Base-by-base conservation (phyloP, 106 monocot species). In the Allium sativum region DNA sequence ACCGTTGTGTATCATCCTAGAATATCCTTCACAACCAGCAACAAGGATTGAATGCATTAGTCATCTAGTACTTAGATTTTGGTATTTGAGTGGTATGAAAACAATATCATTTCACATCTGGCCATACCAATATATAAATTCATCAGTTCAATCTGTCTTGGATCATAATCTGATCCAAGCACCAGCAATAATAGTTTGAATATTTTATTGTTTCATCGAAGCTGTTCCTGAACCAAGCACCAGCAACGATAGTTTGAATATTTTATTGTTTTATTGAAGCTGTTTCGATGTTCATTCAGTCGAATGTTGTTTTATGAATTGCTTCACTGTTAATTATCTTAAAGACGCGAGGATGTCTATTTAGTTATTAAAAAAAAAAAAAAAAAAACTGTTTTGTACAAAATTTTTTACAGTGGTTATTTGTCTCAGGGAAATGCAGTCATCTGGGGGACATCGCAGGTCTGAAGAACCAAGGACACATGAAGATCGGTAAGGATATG, bases 401-500 rank as follows among this genome's bases (percentile, higher is more conserved):
- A 55, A 61, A 6, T 8, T 68, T 44, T 3, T 22, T 9, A 42
- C 11, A 16, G 19, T 51, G 44, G 6, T 61, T 15, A 21, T 59
- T 44, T 44, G 16, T 53, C 42, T 61, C 50, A 81, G 87, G 90
- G 84, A 90, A 98, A 17, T 52, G 52, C 59, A 76, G 52, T 73
- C 88, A 44, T 11, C 15, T 12, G 76, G 80, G 8, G 77, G 59
- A 15, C 65, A 65, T 46, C 68, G 72, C 12, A 80, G 81, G 69
- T 81, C 86, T 4, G 94, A 95, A 70, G 94, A 95, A 67, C 81
- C 94, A 51, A 90, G 81, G 61, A 61, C 53, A 21, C 77, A 81
- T 31, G 89, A 86, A 60, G 86, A 86, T 21, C 80, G 71, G 16
- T 68, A 74, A 52, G 61, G 31, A 31, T 31, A 31, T 31, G 31